phyloP scores from a whole-genome alignment of 208 protist species.

The Leishmania tarentolae region DNA sequence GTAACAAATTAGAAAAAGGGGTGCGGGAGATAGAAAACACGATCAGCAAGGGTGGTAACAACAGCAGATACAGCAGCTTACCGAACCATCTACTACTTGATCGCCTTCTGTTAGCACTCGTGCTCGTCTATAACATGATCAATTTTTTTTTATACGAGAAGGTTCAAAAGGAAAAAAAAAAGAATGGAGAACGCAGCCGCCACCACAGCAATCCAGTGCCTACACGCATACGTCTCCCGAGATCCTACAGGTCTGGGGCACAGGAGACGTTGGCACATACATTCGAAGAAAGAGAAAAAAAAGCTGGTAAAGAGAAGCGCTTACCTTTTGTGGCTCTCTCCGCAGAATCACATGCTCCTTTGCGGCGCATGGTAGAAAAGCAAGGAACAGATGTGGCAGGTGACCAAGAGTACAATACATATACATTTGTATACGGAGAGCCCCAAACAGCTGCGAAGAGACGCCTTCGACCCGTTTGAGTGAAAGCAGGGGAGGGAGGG shows the following conservation, averaged over 20 bases:
- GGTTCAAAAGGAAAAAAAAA: not conserved
- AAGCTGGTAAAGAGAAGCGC: not conserved
- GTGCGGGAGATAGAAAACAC: not conserved
- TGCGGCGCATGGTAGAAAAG: not conserved
- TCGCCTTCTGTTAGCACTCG: not conserved
- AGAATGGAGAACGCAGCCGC: not conserved
- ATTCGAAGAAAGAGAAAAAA: not conserved
- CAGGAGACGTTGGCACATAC: not conserved
- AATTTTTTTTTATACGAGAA: not conserved
- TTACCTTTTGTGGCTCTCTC: not conserved
- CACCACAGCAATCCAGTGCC: not conserved
- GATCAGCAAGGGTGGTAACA: not conserved
- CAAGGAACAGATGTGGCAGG: not conserved
- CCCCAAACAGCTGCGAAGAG: not conserved
- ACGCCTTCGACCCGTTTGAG: not conserved
- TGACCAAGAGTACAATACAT: not conserved
- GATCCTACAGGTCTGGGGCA: not conserved
- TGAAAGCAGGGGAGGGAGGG: not conserved
- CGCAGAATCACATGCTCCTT: not conserved
- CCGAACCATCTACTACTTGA: not conserved
- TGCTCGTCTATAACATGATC: not conserved
- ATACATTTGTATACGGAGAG: not conserved
- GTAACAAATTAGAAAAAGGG: too few relatives aligned
- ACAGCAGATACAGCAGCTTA: not conserved
- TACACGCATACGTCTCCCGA: not conserved